Conservation (phyloP, 2,329 filamentous ascomycete species). For the Alternaria hordeiaustralica region DNA sequence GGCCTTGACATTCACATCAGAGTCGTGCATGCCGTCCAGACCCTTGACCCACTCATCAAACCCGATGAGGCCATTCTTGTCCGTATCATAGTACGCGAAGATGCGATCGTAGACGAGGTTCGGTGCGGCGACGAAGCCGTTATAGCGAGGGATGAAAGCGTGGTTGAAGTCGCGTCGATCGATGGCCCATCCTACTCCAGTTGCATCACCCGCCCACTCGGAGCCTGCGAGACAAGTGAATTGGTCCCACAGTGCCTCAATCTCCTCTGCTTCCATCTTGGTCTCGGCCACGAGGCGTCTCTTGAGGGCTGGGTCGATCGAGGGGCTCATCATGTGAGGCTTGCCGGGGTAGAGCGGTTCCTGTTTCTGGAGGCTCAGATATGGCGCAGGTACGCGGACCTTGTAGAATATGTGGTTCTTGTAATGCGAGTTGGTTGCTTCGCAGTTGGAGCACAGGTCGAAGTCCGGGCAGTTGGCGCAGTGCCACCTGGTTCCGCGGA, state of each 20-base stretch:
- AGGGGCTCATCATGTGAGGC: conserved; percentile 72
- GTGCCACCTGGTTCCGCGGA: conserved; percentile 89
- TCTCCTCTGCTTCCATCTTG: conserved; percentile 76
- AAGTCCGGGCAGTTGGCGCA: conserved; percentile 97
- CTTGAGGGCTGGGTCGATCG: conserved; percentile 71
- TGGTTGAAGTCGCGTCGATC: conserved; percentile 92
- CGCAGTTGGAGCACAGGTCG: conserved; percentile 93
- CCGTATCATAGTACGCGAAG: conserved; percentile 95
- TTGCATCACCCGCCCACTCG: conserved; percentile 82
- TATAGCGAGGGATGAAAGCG: conserved; percentile 85
- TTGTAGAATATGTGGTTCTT: conserved; percentile 98
- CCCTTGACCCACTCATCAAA: conserved; percentile 92
- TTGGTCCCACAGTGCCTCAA: conserved; percentile 95
- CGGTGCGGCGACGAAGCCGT: conserved; percentile 76
- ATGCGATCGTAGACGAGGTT: conserved; percentile 95
- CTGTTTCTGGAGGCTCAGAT: conserved; percentile 77
- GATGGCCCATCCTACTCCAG: conserved; percentile 80
- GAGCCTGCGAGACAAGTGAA: conserved; percentile 93
- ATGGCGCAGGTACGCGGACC: conserved; percentile 85
- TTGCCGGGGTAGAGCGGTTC: conserved; percentile 59
- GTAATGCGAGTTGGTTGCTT: conserved; percentile 75
- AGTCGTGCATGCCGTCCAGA: conserved; percentile 67
- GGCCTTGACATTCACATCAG: conserved; percentile 56
- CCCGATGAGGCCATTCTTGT: conserved; percentile 85
- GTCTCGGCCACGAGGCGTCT: conserved; percentile 61